These are phyloP conservation scores for Serendipita vermifera DNA, from an alignment of 768 basidiomycete genomes.

Conservation along the genomic window DNA sequence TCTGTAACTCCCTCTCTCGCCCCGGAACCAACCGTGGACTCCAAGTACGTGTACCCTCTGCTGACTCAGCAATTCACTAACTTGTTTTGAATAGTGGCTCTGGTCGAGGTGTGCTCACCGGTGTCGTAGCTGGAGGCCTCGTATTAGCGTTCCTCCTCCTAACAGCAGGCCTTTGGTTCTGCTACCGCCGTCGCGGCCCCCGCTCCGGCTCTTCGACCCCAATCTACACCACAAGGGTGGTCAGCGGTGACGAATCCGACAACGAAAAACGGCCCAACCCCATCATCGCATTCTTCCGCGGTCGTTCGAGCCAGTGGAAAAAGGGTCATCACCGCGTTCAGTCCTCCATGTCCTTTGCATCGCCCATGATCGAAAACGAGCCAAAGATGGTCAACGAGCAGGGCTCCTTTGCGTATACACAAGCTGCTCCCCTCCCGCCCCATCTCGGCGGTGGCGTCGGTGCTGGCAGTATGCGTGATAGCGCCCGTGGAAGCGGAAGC, in stretches of 20 bases:
- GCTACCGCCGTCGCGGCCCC: slow-evolving; percentile 1
- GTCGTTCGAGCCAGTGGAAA: not conserved
- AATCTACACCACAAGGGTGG: not conserved
- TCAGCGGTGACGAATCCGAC: slow-evolving; percentile 1
- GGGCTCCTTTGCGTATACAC: not conserved
- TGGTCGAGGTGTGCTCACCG: not conserved
- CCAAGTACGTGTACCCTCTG: not conserved
- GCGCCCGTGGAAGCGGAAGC: too few relatives aligned
- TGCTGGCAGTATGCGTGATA: too few relatives aligned
- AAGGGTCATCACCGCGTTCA: not conserved
- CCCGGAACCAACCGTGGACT: not conserved
- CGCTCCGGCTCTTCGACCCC: not conserved
- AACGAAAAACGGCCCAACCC: not conserved
- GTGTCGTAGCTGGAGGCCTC: not conserved
- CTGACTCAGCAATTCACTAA: not conserved
- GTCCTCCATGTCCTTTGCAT: slow-evolving; percentile 1
- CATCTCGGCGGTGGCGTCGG: slow-evolving; percentile 1
- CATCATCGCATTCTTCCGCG: not conserved
- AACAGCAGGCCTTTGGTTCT: not conserved
- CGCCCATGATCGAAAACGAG: slow-evolving; percentile 3
- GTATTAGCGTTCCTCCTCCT: not conserved
- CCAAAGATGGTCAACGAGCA: slow-evolving; percentile 1
- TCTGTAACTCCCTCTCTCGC: not conserved
- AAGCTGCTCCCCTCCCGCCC: not conserved
- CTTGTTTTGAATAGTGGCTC: not conserved